These are phyloP conservation scores for Pseudocercospora vitis DNA, from an alignment of 2,329 filamentous ascomycete genomes.

Conservation along the genomic window DNA sequence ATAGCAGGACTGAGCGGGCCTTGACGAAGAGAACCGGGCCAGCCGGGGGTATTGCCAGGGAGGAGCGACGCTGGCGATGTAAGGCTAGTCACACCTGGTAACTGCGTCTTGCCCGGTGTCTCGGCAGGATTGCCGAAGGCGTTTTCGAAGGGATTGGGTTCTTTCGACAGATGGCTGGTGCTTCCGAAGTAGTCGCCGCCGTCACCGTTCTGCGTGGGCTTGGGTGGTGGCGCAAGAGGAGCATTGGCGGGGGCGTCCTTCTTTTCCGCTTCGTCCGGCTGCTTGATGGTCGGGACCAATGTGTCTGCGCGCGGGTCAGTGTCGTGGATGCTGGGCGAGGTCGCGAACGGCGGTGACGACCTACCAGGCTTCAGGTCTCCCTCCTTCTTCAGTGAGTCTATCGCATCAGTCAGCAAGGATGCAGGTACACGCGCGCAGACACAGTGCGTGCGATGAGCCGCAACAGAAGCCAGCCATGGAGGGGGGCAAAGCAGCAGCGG, in stretches of 20 bases:
- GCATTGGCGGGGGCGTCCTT: slow-evolving; percentile 43
- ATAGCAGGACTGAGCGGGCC: slow-evolving; percentile 96
- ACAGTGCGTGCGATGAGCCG: slow-evolving; percentile 2
- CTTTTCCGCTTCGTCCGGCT: slow-evolving; percentile 34
- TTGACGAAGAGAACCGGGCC: slow-evolving; percentile 83
- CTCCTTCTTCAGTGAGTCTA: slow-evolving; percentile 26
- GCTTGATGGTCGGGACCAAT: slow-evolving; percentile 38
- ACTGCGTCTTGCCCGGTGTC: slow-evolving; percentile 75
- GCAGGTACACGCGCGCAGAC: slow-evolving; percentile 4
- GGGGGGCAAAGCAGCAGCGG: background rate
- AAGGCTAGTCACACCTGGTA: slow-evolving; percentile 86
- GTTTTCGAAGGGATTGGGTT: slow-evolving; percentile 96
- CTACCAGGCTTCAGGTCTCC: slow-evolving; percentile 24
- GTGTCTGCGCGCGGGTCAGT: slow-evolving; percentile 17
- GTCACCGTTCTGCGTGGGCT: slow-evolving; percentile 46
- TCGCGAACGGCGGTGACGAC: slow-evolving; percentile 14
- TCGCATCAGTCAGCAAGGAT: slow-evolving; percentile 18
- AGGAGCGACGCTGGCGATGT: slow-evolving; percentile 84
- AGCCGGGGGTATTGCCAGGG: slow-evolving; percentile 73
- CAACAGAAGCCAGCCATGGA: slow-evolving; percentile 10
- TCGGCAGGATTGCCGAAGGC: slow-evolving; percentile 76
- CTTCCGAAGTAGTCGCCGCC: slow-evolving; percentile 54
- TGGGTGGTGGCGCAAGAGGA: slow-evolving; percentile 55
- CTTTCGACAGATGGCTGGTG: slow-evolving; percentile 61
- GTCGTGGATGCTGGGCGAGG: background rate